These are phyloP conservation scores for Mortierella polycephala DNA, from an alignment of 371 early-diverging fungal species.

Conservation along the genomic window DNA sequence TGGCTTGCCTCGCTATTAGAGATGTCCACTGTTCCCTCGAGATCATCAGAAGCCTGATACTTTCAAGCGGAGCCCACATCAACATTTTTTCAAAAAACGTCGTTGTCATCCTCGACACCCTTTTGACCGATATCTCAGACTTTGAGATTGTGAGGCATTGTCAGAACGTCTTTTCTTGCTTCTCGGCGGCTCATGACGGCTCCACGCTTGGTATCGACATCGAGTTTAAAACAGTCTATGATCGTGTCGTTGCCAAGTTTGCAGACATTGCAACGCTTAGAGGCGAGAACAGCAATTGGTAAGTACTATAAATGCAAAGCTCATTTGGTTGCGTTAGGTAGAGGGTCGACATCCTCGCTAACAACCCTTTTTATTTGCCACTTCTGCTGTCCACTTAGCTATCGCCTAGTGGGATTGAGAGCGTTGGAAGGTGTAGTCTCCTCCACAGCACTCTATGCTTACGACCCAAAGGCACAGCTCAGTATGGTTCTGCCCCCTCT, in stretches of 20 bases:
- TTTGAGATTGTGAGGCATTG: conserved; percentile 45
- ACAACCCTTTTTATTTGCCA: not conserved
- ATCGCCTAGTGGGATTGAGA: conserved; percentile 65
- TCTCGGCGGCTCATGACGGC: conserved; percentile 76
- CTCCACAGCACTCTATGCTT: conserved; percentile 65
- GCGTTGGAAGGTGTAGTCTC: conserved; percentile 65
- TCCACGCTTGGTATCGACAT: conserved; percentile 73
- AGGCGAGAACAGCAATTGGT: conserved; percentile 33
- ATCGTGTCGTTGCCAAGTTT: conserved; percentile 68
- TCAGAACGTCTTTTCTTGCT: conserved; percentile 70
- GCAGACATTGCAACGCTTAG: conserved; percentile 58
- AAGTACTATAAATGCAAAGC: conserved; percentile 1
- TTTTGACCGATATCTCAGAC: conserved; percentile 53
- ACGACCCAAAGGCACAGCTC: conserved; percentile 66
- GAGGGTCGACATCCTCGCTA: not conserved
- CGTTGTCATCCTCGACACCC: conserved; percentile 66
- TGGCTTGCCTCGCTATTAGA: conserved; percentile 2
- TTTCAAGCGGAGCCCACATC: conserved; percentile 78
- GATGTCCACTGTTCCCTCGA: conserved; percentile 65
- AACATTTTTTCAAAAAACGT: conserved; percentile 85
- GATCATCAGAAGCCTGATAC: conserved; percentile 79
- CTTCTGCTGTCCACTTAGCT: conserved; percentile 40
- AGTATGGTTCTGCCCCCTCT: conserved; percentile 67
- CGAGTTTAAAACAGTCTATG: conserved; percentile 73
- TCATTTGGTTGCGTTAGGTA: not conserved